phyloP scores from a whole-genome alignment of 2,329 filamentous ascomycete genomes.

The Thermomyces lanuginosus region DNA sequence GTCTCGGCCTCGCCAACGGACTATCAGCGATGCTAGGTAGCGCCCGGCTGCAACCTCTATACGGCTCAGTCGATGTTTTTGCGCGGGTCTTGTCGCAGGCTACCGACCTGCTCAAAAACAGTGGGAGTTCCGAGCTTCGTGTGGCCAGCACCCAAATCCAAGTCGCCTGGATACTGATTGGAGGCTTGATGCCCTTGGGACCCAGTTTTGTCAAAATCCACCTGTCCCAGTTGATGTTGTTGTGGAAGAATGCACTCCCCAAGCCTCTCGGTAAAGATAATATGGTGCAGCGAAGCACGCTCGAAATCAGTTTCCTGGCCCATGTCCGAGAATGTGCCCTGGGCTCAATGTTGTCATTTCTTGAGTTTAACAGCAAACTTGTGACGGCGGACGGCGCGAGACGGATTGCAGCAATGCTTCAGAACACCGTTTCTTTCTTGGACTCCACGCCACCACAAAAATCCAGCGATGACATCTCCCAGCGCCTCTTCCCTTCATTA shows the following conservation, averaged over 20 bases:
- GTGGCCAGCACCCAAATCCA: constrained; percentile 91
- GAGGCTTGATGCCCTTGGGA: constrained; percentile 87
- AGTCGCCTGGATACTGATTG: constrained; percentile 93
- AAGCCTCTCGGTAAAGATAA: constrained; percentile 91
- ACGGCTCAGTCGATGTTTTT: constrained; percentile 91
- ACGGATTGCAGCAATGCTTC: constrained; percentile 80
- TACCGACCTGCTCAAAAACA: constrained; percentile 80
- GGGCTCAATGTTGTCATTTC: constrained; percentile 76
- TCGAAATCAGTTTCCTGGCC: constrained; percentile 83
- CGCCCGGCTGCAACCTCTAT: constrained; percentile 70
- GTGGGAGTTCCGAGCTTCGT: constrained; percentile 74
- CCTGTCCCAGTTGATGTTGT: constrained; percentile 73
- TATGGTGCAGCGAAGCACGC: constrained; percentile 60
- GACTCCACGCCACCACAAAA: constrained; percentile 70
- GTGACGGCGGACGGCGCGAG: constrained; percentile 90
- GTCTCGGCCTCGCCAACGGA: constrained; percentile 80
- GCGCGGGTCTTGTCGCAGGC: constrained; percentile 81
- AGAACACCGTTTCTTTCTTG: constrained; percentile 84
- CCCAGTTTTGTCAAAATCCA: constrained; percentile 99
- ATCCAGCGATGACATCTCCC: constrained; percentile 68
- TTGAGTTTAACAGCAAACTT: constrained; percentile 82
- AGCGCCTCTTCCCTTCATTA: constrained; percentile 66
- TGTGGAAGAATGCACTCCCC: constrained; percentile 95
- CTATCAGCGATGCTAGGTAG: constrained; percentile 82
- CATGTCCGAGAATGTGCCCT: constrained; percentile 92